Evolutionary conservation across 257 asterid genomes (phyloP), one percentile per base, ranked within the genome.

Genomic region (Anisodus tanguticus): DNA sequence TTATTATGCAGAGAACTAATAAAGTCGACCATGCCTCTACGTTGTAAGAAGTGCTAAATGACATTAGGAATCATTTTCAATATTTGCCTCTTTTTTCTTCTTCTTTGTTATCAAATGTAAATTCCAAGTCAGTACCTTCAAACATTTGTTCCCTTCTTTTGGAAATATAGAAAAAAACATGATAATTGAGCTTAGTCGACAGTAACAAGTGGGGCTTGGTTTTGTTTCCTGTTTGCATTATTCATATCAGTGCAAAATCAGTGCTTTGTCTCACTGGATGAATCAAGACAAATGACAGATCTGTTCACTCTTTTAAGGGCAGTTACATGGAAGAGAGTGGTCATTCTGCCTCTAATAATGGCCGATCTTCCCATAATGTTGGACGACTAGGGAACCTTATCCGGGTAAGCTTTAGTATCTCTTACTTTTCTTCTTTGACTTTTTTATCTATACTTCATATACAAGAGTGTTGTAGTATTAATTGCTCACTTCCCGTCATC

Each of bases 341-440:
- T 74, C 88, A 91, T 83, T 89, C 97, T 49, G 88, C 98, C 55
- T 85, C 92, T 54, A 92, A 69, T 86, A 95, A 93, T 88, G 93
- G 92, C 59, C 92, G 98, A 88, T 88, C 98, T 88, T 88, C 97
- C 86, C 99, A 97, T 85, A 93, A 59, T 85, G 87, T 97, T 87
- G 99, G 99, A 74, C 97, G 95, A 6, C 91, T 97, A 78, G 99
- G 98, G 81, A 93, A 86, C 89, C 98, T 97, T 84, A 90, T 97
- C 83, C 94, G 97, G 94, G 99, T 95, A 90, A 72, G 59, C 86
- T 35, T 10, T 67, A 71, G 76, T 51, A 76, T 37, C 35, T 58
- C 55, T 83, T 76, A 3, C 78, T 35, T 84, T 81, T 60, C n/a
- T 82, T 58, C 87, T 11, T 86, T 17, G 83, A 57, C 31, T 35